These are phyloP conservation scores for Rhodomyrtus psidioides DNA, from an alignment of 441 rosid species.

Conservation along the genomic window DNA sequence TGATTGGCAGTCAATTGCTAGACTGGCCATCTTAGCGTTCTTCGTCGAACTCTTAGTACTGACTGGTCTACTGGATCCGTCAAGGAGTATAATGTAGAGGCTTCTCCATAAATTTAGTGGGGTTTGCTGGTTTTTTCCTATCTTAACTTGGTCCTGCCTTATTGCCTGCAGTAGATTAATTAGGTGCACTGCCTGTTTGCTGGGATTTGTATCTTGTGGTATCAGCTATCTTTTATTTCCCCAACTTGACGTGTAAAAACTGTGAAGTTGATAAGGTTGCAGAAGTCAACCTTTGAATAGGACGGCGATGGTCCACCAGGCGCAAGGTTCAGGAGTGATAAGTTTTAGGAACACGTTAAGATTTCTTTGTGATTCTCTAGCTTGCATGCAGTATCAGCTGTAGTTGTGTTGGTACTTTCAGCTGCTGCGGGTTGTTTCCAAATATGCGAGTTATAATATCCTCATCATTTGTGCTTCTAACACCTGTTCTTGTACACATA, in stretches of 20 bases:
- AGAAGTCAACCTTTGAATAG: not conserved
- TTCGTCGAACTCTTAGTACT: not conserved
- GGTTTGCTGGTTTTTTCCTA: not conserved
- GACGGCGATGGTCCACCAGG: not conserved
- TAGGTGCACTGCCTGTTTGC: not conserved
- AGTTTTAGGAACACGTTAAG: not conserved
- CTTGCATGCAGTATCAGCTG: not conserved
- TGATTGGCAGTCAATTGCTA: not conserved
- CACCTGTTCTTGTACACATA: not conserved
- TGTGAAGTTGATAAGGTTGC: not conserved
- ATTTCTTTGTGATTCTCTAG: not conserved
- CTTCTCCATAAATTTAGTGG: not conserved
- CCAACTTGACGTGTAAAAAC: not conserved
- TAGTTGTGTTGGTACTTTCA: not conserved
- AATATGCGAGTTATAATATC: not conserved
- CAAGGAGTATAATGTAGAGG: not conserved
- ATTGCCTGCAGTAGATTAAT: not conserved
- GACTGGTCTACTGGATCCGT: not conserved
- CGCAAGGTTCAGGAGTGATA: not conserved
- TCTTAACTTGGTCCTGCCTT: not conserved
- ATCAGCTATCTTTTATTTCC: not conserved
- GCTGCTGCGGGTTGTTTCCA: not conserved
- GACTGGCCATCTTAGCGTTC: not conserved
- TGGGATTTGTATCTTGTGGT: not conserved
- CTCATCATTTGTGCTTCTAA: not conserved